phyloP scores from a whole-genome alignment of 495 filamentous ascomycete genomes.

The Clavariopsis aquatica region DNA sequence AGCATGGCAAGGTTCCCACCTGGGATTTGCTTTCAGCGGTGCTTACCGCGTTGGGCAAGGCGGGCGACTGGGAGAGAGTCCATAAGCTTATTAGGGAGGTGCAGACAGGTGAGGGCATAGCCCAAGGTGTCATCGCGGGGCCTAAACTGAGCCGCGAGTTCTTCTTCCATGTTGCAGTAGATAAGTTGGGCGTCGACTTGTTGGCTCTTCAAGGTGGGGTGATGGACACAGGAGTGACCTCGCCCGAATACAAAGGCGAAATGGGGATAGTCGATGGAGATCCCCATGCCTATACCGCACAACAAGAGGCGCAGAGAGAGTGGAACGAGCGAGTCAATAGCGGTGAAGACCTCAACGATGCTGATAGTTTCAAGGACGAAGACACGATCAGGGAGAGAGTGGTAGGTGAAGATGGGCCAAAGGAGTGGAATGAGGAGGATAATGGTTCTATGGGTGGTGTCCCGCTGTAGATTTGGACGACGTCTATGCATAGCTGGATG shows the following conservation, averaged over 20 bases:
- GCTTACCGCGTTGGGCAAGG: constrained; percentile 51
- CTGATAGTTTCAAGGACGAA: not conserved
- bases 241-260: not conserved
- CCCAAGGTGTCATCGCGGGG: constrained; percentile 21
- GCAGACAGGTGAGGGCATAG: constrained; percentile 35
- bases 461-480: not conserved
- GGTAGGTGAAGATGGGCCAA: not conserved
- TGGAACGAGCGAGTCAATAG: not conserved
- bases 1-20: constrained; percentile 46
- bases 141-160: not conserved
- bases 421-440: not conserved
- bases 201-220: not conserved
- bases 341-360: not conserved
- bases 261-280: not conserved
- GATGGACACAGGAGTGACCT: too few relatives aligned
- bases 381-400: not conserved
- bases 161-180: constrained; percentile 2
- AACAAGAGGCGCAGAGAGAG: not conserved
- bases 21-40: constrained; percentile 52
- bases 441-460: constrained; percentile 6
- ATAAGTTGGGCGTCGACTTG: not conserved
- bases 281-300: not conserved
- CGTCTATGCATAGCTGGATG: too few relatives aligned
- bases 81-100: constrained; percentile 48
- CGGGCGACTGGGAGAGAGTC: constrained; percentile 47